A percentile compares a stretch with the other conserved stretches of the same genome.
These are phyloP conservation scores for Monilinia aucupariae DNA, from an alignment of 2,329 filamentous ascomycete species.

Conservation along the genomic window DNA sequence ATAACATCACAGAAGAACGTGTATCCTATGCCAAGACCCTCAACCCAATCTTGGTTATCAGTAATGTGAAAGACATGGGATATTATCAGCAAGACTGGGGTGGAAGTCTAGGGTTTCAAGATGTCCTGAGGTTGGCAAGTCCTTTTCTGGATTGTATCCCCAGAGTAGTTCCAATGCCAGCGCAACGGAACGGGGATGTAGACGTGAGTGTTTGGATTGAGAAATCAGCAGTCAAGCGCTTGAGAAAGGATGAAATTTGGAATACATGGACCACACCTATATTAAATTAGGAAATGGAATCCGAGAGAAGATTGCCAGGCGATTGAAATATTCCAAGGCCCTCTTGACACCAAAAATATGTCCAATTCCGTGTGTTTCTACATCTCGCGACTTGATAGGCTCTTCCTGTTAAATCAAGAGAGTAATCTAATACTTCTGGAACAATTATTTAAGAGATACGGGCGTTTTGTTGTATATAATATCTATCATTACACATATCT, in stretches of 20 bases:
- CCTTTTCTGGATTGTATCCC: constrained; percentile 3
- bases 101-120: neutral
- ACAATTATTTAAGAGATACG: too few species aligned
- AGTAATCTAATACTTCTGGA: too few species aligned
- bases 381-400: too few species aligned
- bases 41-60: constrained; percentile 5
- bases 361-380: neutral
- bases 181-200: neutral
- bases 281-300: neutral
- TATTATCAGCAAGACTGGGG: constrained; percentile 6
- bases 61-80: constrained; percentile 10
- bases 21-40: constrained; percentile 5
- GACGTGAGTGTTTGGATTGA: constrained; percentile 8
- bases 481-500: too few species aligned
- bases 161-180: constrained; percentile 1
- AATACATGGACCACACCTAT: constrained; percentile 3
- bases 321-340: too few species aligned
- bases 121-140: neutral
- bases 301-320: neutral
- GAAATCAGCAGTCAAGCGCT: neutral
- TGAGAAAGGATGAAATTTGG: constrained; percentile 6
- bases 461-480: too few species aligned
- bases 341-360: too few species aligned
- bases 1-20: constrained; percentile 5
- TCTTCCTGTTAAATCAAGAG: too few species aligned